Percentiles rank a stretch among this genome's conserved stretches.
Evolutionary conservation across 768 basidiomycete species (phyloP).

Genomic region (Calocybe cyanea): DNA sequence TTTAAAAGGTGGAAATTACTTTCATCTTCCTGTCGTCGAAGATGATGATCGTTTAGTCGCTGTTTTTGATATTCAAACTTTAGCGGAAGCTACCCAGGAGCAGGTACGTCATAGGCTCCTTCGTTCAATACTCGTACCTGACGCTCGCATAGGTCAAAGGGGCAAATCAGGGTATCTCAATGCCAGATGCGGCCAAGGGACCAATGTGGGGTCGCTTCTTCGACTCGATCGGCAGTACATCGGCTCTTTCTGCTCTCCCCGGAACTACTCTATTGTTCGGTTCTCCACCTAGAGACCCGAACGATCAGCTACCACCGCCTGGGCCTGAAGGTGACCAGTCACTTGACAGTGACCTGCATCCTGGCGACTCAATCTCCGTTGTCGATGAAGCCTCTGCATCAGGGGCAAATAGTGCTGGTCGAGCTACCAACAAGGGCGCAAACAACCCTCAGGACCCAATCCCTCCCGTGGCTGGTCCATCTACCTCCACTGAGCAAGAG

Average conservation of each 20-base stretch:
- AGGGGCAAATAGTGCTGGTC: too few relatives aligned
- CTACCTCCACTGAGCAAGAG: background rate
- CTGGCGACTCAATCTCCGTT: background rate
- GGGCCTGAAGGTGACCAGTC: background rate
- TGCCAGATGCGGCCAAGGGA: background rate
- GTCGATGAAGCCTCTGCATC: too few relatives aligned
- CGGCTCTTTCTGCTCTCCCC: background rate
- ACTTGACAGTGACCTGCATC: background rate
- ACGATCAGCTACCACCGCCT: background rate
- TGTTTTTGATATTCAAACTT: background rate
- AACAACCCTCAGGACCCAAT: background rate
- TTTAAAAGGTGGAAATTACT: background rate
- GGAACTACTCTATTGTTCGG: background rate
- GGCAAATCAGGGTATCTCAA: background rate
- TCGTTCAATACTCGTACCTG: background rate
- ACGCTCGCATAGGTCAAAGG: background rate
- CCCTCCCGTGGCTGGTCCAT: background rate
- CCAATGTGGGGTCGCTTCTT: background rate
- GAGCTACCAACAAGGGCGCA: too few relatives aligned
- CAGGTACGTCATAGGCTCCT: background rate
- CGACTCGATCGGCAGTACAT: too few relatives aligned
- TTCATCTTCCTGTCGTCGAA: background rate
- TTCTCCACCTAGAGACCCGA: background rate
- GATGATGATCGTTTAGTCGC: background rate
- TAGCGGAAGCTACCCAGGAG: constrained; percentile 3